A percentile compares a stretch with the other conserved stretches of the same genome.
Evolutionary conservation across 345 rosid species (phyloP).

Genomic region (Gossypium turneri): DNA sequence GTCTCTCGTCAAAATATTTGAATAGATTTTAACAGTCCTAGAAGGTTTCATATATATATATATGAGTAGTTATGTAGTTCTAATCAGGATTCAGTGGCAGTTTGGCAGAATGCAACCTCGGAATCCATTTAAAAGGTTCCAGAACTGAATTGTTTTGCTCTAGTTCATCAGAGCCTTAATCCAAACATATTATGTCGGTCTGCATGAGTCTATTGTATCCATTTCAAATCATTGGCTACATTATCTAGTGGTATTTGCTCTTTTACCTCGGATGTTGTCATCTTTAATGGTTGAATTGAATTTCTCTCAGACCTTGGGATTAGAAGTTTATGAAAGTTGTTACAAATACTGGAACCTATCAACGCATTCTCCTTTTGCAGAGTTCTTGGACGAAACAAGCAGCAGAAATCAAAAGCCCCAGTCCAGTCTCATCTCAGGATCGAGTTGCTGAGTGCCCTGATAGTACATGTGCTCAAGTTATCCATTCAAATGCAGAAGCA

Average conservation of each 20-base stretch:
- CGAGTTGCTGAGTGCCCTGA: conserved; percentile 42
- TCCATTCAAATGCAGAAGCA: conserved; percentile 41
- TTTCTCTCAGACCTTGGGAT: not conserved
- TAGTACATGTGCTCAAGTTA: conserved; percentile 58
- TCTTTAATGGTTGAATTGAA: not conserved
- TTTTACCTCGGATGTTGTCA: not conserved
- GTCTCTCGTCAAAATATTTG: too few relatives aligned
- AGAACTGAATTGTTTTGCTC: too few relatives aligned
- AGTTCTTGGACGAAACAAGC: conserved; percentile 59
- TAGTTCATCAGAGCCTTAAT: not conserved
- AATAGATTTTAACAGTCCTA: too few relatives aligned
- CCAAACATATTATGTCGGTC: not conserved
- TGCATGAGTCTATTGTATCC: not conserved
- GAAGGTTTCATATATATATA: too few relatives aligned
- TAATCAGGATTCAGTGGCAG: too few relatives aligned
- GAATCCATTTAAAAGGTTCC: too few relatives aligned
- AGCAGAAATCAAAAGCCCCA: conserved; percentile 37
- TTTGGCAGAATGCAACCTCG: too few relatives aligned
- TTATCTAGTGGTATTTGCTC: not conserved
- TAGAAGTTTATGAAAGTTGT: not conserved
- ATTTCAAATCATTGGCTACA: not conserved
- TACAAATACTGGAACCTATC: not conserved
- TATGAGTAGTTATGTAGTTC: too few relatives aligned
- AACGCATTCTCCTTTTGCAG: conserved; percentile 26
- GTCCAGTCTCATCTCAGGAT: conserved; percentile 27